phyloP scores from a whole-genome alignment of 306 rosid species.

The Quercus agrifolia region DNA sequence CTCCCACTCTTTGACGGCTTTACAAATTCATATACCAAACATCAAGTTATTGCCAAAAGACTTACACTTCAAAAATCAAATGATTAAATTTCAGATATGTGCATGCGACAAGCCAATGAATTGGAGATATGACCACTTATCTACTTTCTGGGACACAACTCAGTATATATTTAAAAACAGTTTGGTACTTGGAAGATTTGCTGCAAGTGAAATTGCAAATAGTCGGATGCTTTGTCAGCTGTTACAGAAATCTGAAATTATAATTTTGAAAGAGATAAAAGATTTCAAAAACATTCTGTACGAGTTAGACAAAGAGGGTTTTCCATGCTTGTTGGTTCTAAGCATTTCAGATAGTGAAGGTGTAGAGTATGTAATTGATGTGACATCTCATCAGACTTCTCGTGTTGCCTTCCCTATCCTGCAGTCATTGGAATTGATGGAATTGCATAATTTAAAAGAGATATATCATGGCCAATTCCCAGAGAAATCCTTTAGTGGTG shows the following conservation, averaged over 20 bases:
- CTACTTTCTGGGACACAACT: neutral
- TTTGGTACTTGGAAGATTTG: neutral
- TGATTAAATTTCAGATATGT: too few relatives aligned
- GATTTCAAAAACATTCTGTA: constrained; percentile 8
- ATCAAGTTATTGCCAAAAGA: too few relatives aligned
- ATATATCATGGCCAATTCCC: neutral
- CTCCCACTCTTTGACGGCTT: neutral
- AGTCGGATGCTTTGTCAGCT: constrained; percentile 11
- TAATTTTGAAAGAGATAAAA: neutral
- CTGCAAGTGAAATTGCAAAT: neutral
- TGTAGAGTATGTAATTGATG: constrained; percentile 12
- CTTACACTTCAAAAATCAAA: too few relatives aligned
- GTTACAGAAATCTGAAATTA: constrained; percentile 12
- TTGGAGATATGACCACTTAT: neutral
- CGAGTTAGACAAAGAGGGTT: constrained; percentile 6
- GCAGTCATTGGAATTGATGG: neutral
- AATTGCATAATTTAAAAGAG: neutral
- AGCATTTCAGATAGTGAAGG: constrained; percentile 5
- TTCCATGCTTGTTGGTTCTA: constrained; percentile 12
- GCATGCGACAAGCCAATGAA: too few relatives aligned
- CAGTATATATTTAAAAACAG: neutral
- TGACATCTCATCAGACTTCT: neutral
- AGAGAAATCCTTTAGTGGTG: neutral
- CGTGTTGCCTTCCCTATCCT: neutral
- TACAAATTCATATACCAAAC: neutral